Conservation (phyloP, 768 basidiomycete species). For the Boletus patriciae region DNA sequence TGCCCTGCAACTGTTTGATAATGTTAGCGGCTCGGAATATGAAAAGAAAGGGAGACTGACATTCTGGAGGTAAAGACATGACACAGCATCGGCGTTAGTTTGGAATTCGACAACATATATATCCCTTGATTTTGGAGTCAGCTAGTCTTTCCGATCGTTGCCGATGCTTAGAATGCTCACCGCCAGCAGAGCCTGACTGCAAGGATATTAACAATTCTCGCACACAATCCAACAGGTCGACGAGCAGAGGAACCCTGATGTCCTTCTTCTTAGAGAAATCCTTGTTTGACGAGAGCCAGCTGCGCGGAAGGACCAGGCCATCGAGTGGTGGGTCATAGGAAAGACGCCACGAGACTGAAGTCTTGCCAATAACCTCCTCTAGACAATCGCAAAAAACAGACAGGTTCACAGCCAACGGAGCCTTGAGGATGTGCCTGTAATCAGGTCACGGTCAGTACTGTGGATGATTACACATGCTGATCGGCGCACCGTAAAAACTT, state of each 20-base stretch:
- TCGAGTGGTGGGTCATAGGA: conserved; percentile 34
- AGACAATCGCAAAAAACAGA: conserved; percentile 51
- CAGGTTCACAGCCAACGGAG: conserved; percentile 41
- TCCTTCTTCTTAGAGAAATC: conserved; percentile 17
- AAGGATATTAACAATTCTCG: conserved; percentile 30
- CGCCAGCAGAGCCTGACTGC: conserved; percentile 24
- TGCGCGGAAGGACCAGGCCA: conserved; percentile 51
- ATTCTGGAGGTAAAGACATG: conserved; percentile 47
- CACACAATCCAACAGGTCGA: conserved; percentile 18
- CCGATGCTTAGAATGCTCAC: conserved; percentile 16
- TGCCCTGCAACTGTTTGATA: conserved; percentile 42
- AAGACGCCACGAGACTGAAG: conserved; percentile 38
- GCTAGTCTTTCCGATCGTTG: no score
- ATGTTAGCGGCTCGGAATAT: background rate
- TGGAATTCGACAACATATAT: conserved; percentile 2
- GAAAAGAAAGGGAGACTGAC: conserved; percentile 34
- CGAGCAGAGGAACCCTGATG: background rate
- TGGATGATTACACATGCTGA: background rate
- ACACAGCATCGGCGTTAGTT: conserved; percentile 21
- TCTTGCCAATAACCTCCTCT: conserved; percentile 46
- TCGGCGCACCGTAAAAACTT: conserved; percentile 40
- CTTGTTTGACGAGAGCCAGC: conserved; percentile 42
- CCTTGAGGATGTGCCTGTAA: conserved; percentile 46
- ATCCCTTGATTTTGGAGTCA: background rate
- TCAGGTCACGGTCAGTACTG: background rate